phyloP scores from a whole-genome alignment of 2,329 filamentous ascomycete genomes.

The Onygenales sp. region DNA sequence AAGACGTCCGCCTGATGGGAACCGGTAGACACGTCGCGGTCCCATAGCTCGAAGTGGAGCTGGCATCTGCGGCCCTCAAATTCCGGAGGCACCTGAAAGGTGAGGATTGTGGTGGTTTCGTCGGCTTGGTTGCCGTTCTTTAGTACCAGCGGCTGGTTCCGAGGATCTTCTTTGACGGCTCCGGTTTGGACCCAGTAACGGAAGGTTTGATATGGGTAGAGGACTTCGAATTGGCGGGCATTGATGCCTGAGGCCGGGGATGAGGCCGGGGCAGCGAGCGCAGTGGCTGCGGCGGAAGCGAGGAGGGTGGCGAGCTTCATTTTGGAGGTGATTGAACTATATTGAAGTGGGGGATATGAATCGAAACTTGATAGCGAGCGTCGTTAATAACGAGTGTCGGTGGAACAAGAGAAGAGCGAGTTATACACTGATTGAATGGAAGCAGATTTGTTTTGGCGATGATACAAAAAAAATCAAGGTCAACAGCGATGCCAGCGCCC shows the following conservation, averaged over 20 bases:
- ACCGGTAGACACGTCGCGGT: conserved; percentile 15
- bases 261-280: conserved; percentile 6
- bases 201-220: conserved; percentile 16
- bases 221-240: conserved; percentile 8
- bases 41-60: conserved; percentile 17
- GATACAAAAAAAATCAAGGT: neutral
- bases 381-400: neutral
- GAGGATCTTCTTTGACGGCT: conserved; percentile 13
- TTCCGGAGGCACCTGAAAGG: conserved; percentile 12
- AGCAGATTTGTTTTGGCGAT: neutral
- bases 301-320: conserved; percentile 12
- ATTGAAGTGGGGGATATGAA: neutral
- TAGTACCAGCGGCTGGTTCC: conserved; percentile 16
- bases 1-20: conserved; percentile 16
- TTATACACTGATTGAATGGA: neutral
- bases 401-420: neutral
- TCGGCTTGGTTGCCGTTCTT: conserved; percentile 14
- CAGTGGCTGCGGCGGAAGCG: conserved; percentile 6
- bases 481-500: neutral
- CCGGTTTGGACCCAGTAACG: conserved; percentile 16
- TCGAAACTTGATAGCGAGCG: neutral
- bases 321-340: neutral
- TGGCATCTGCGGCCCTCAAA: conserved; percentile 13
- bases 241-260: conserved; percentile 1
- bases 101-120: conserved; percentile 17